phyloP scores from a whole-genome alignment of 148 eudicot species.

The Heliosperma pusillum region DNA sequence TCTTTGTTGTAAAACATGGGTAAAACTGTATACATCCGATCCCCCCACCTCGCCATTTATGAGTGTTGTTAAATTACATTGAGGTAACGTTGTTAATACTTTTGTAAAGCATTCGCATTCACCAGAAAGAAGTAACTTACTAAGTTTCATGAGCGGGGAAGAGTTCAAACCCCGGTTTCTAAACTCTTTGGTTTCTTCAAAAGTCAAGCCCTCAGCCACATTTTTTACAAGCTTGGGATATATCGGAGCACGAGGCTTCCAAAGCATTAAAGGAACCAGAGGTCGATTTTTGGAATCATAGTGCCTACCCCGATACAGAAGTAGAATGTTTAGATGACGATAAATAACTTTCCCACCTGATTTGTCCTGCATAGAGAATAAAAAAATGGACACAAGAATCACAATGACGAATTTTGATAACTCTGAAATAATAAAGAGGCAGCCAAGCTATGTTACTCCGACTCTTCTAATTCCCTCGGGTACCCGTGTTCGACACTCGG shows the following conservation, averaged over 20 bases:
- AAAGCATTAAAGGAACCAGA: conserved; percentile 74
- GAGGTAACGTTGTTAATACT: too few species aligned
- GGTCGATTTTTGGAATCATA: conserved; percentile 75
- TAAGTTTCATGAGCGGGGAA: conserved; percentile 61
- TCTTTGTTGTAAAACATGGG: too few species aligned
- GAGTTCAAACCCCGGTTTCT: conserved; percentile 68
- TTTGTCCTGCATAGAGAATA: conserved; percentile 59
- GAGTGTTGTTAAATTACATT: too few species aligned
- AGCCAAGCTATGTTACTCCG: too few species aligned
- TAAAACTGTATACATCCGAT: too few species aligned
- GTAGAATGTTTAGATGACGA: conserved; percentile 61
- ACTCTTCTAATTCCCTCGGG: too few species aligned
- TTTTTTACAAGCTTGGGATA: conserved; percentile 85
- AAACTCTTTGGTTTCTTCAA: conserved; percentile 86
- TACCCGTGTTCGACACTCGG: too few species aligned
- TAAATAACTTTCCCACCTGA: conserved; percentile 75
- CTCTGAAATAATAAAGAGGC: not conserved
- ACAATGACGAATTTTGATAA: not conserved
- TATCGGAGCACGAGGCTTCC: conserved; percentile 87
- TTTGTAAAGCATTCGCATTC: not conserved
- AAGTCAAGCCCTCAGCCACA: conserved; percentile 78
- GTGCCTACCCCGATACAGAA: conserved; percentile 75
- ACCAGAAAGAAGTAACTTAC: conserved; percentile 40
- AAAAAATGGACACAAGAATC: conserved; percentile 9
- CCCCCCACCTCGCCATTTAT: too few species aligned